Conservation (phyloP, 2,329 filamentous ascomycete genomes). For the Magnaporthales sp. region DNA sequence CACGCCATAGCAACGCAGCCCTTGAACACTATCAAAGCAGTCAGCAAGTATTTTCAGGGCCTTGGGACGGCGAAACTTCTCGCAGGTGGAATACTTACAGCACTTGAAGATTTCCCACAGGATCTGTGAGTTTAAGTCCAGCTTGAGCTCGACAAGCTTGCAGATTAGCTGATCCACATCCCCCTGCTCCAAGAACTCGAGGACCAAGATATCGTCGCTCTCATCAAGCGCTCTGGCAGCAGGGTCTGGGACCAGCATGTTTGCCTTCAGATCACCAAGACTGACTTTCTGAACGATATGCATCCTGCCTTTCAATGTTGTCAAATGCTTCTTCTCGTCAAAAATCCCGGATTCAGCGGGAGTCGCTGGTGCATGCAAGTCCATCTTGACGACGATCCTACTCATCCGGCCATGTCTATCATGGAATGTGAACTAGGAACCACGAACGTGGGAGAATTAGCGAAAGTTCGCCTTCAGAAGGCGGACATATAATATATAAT, state of each 20-base stretch:
- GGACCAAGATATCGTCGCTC: neutral
- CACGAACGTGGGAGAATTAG: neutral
- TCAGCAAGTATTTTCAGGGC: neutral
- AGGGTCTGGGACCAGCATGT: neutral
- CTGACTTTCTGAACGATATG: neutral
- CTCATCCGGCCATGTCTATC: neutral
- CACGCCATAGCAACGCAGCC: neutral
- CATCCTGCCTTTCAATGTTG: neutral
- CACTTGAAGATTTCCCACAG: neutral
- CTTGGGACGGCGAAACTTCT: no score
- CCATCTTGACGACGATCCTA: neutral
- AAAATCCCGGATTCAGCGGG: neutral
- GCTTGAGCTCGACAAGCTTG: neutral
- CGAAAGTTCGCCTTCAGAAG: neutral
- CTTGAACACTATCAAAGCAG: neutral
- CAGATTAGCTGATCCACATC: neutral
- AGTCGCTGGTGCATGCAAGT: neutral
- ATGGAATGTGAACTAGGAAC: neutral
- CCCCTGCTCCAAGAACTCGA: neutral
- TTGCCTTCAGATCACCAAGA: neutral
- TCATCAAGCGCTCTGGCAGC: neutral
- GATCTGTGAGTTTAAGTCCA: neutral
- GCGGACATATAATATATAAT: neutral
- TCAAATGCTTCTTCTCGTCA: neutral
- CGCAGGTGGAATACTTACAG: neutral